Base-by-base conservation (phyloP, 352 stramenopile species). In the Labyrinthula sp. region DNA sequence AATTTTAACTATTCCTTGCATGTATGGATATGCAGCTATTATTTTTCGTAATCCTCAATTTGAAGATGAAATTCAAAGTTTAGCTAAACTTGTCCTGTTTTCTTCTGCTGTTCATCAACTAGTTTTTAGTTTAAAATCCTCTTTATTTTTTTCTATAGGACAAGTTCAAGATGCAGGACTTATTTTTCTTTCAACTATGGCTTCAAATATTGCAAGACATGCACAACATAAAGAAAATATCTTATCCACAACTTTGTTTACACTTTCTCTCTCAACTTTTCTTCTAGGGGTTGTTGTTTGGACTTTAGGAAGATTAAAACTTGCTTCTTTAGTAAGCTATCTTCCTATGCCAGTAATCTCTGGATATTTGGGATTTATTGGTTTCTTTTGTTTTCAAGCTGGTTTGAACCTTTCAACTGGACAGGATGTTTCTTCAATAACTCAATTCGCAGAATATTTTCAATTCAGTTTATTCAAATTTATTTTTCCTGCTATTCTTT, bases 121-220 rank as follows among this genome's bases (percentile, higher is more conserved):
- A 5, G 71, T 75, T 30, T 94, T 94, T 65, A 81, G 71, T 1
- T 38, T 74, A 2, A 65, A 91, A 38, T 90, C 71, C 34, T 78
- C 75, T 25, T 60, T 97, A 24, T 77, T 78, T 0, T 96, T 96
- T 63, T 82, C 87, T 4, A 91, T 97, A 23, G 89, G 86, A 6
- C 84, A 92, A 55, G 87, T 97, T 0, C 89, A 97, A 61, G 85
- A 98, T 59, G 84, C 86, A 2, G 89, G 89, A 0, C 70, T 98
- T 0, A 95, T 97, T 54, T 96, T 98, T 63, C 66, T 98, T 14
- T 81, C 65, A 36, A 69, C 71, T 29, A 96, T 96, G 43, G 82
- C 87, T 0, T 75, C 80, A 9, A 74, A 61, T 61, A 59, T 93
- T 69, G 59, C 86, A 56, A 65, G 75, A 40, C 58, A 50, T 7